phyloP scores from a whole-genome alignment of 805 yeast genomes.

The Kodamaea jinghongensis region DNA sequence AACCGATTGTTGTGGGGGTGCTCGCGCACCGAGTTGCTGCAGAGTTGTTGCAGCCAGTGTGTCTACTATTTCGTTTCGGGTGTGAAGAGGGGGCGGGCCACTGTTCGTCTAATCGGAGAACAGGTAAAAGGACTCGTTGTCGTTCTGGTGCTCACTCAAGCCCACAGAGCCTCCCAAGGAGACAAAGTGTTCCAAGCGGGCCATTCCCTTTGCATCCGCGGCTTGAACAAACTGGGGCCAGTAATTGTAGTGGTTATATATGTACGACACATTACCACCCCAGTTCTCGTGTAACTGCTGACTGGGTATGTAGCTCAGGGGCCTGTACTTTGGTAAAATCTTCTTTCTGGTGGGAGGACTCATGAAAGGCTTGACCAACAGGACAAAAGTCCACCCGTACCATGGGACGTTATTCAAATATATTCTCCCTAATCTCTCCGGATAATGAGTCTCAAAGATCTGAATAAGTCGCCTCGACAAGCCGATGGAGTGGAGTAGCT shows the following conservation, averaged over 20 bases:
- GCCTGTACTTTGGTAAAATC: conserved; percentile 55
- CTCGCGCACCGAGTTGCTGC: too few relatives aligned
- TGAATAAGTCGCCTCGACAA: conserved; percentile 68
- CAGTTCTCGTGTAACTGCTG: conserved; percentile 51
- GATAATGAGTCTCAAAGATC: conserved; percentile 55
- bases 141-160: conserved; percentile 47
- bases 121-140: neutral
- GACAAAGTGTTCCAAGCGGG: conserved; percentile 36
- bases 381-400: conserved; percentile 55
- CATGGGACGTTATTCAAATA: conserved; percentile 55
- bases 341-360: conserved; percentile 59
- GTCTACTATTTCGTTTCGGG: too few relatives aligned
- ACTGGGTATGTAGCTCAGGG: conserved; percentile 50
- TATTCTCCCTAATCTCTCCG: conserved; percentile 55
- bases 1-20: too few relatives aligned
- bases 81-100: too few relatives aligned
- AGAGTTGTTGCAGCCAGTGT: too few relatives aligned
- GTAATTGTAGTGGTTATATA: conserved; percentile 48
- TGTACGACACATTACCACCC: conserved; percentile 48
- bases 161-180: conserved; percentile 50
- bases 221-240: conserved; percentile 50
- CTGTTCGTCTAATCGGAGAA: too few relatives aligned
- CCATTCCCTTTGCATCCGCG: conserved; percentile 35
- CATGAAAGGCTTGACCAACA: conserved; percentile 53
- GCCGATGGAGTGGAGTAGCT: conserved; percentile 20